phyloP scores from a whole-genome alignment of 208 protist genomes.

The Trypanosoma cruzi region DNA sequence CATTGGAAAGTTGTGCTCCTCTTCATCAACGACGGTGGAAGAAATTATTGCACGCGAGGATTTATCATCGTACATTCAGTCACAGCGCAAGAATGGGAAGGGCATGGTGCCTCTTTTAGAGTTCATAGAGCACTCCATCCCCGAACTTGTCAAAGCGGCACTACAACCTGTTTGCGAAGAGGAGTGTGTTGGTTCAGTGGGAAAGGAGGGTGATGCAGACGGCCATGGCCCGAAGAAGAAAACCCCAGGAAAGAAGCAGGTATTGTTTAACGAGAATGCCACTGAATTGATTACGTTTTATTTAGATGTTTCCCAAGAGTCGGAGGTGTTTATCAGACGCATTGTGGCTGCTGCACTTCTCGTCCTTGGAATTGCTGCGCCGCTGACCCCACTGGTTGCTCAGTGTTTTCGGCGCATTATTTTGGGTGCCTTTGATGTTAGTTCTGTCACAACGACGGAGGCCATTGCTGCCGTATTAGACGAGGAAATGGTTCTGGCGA shows the following conservation, averaged over 20 bases:
- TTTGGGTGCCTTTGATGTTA: conserved; percentile 60
- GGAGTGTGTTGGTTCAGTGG: neutral
- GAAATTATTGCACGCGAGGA: conserved; percentile 28
- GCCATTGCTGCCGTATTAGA: conserved; percentile 45
- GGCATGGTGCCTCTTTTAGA: conserved; percentile 13
- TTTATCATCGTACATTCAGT: conserved; percentile 30
- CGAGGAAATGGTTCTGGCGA: conserved; percentile 37
- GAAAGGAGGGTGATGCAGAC: neutral
- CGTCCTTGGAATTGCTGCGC: conserved; percentile 13
- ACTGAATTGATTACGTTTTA: conserved; percentile 42
- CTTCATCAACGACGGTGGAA: conserved; percentile 22
- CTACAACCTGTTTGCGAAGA: neutral
- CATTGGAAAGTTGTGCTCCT: conserved; percentile 26
- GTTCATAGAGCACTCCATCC: conserved; percentile 41
- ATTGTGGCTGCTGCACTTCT: conserved; percentile 28
- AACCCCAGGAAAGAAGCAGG: neutral
- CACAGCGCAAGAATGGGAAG: conserved; percentile 14
- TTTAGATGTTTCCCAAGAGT: conserved; percentile 12
- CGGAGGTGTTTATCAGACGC: conserved; percentile 12
- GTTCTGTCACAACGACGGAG: conserved; percentile 46
- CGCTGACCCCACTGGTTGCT: conserved; percentile 31
- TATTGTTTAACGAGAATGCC: conserved; percentile 17
- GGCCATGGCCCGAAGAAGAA: neutral
- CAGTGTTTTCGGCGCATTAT: conserved; percentile 59
- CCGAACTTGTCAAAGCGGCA: conserved; percentile 27